Percentiles rank a stretch among this genome's conserved stretches.
Conservation (phyloP, 371 early-diverging fungal species). For the Fennellomyces sp. region DNA sequence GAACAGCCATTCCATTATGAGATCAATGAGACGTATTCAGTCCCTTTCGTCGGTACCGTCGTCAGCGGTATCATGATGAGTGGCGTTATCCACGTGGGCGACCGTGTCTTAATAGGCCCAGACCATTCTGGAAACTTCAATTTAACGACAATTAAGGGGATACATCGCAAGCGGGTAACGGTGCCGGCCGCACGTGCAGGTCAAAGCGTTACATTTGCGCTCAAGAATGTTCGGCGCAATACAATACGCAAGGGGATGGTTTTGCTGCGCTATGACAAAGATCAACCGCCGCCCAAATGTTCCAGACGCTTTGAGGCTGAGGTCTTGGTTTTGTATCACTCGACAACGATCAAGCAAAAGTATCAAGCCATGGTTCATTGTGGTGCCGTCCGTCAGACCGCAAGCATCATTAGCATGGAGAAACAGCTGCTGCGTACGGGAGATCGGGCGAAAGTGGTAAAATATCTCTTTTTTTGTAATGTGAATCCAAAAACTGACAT, state of each 20-base stretch:
- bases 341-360: conserved; percentile 84
- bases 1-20: conserved; percentile 73
- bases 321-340: conserved; percentile 86
- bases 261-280: conserved; percentile 63
- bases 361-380: conserved; percentile 97
- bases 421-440: conserved; percentile 82
- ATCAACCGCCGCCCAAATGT: conserved; percentile 63
- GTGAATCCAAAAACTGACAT: not conserved
- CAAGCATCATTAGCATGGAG: conserved; percentile 78
- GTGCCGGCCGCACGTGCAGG: conserved; percentile 83
- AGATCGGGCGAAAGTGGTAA: conserved; percentile 80
- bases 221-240: conserved; percentile 82
- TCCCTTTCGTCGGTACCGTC: conserved; percentile 91
- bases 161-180: conserved; percentile 86
- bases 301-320: conserved; percentile 89
- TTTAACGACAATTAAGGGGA: conserved; percentile 79
- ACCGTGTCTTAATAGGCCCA: conserved; percentile 85
- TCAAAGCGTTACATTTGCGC: conserved; percentile 83
- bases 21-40: conserved; percentile 89
- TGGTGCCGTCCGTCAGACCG: conserved; percentile 90
- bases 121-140: conserved; percentile 81
- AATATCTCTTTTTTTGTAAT: conserved; percentile 1
- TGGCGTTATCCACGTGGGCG: conserved; percentile 79
- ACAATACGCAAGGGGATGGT: conserved; percentile 92
- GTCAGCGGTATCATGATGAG: conserved; percentile 68